A percentile compares a stretch with the other conserved stretches of the same genome.
Evolutionary conservation across 495 filamentous ascomycete genomes (phyloP).

Genomic region (Penicillium silybi): DNA sequence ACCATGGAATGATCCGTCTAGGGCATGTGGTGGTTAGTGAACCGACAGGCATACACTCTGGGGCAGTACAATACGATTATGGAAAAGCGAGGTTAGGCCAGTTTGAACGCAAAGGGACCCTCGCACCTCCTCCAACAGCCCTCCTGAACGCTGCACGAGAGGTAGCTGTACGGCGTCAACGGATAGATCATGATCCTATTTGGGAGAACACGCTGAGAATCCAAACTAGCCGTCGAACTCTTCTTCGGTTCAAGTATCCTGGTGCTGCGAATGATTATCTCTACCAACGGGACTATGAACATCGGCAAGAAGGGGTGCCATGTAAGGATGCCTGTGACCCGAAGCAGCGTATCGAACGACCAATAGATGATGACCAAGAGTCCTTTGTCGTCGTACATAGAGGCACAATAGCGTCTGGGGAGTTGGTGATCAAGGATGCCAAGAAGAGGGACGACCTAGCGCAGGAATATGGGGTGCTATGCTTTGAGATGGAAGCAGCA

Average conservation of each 20-base stretch:
- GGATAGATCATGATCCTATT: constrained; percentile 9
- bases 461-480: constrained; percentile 19
- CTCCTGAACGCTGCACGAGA: constrained; percentile 18
- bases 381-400: constrained; percentile 23
- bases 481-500: constrained; percentile 44
- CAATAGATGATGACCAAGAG: constrained; percentile 6
- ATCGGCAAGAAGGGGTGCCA: constrained; percentile 3
- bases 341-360: constrained; percentile 6
- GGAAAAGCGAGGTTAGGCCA: constrained; percentile 19
- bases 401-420: constrained; percentile 35
- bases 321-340: constrained; percentile 17
- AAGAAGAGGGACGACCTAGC: constrained; percentile 14
- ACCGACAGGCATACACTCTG: constrained; percentile 16
- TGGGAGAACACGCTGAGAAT: constrained; percentile 10
- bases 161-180: constrained; percentile 4
- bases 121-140: constrained; percentile 16
- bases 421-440: constrained; percentile 28
- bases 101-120: constrained; percentile 14
- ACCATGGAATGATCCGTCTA: constrained; percentile 27
- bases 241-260: constrained; percentile 14
- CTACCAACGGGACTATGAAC: constrained; percentile 20
- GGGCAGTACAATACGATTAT: constrained; percentile 26
- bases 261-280: constrained; percentile 21
- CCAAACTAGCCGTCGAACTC: background rate
- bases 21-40: constrained; percentile 36